Base-by-base conservation (phyloP, 1,284 basidiomycete genomes). In the Moesziomyces sp. region DNA sequence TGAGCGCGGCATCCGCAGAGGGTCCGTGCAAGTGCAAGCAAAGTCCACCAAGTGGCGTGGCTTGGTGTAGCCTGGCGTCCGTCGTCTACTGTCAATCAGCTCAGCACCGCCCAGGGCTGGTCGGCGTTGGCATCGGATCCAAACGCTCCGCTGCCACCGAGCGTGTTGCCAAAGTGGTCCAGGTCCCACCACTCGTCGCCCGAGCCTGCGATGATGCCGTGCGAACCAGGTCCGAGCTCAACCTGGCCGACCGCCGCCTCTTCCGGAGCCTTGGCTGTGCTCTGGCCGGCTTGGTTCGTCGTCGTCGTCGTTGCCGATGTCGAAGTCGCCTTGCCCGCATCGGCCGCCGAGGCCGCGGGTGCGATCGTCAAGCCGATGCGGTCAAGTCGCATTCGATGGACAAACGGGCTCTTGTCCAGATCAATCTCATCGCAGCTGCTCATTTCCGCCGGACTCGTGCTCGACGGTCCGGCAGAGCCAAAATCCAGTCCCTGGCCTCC, bases 401-500 rank as follows among this genome's bases (percentile, higher is more conserved):
- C 61, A 53, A 68, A 68, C 53, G 71, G 71, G 61, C 71, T 74
- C 58, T 74, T 74, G 35, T 74, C 71, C 28, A 68, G 58, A 61
- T 71, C 73, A 30, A 73, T 67, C 58, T 73, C 70, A 57, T 71
- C 73, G 73, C 68, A 71, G 64, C 68, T 71, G 66, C 64, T 71
- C 68, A 71, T 59, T 71, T 68, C 73, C 63, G 73, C 64, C 68
- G 73, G 73, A 71, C 73, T 75, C 64, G 73, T 71, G 68, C 73
- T 75, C 63, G 64, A 71, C 63, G 73, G 73, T 62, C 68, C 60
- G 64, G 68, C 64, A 71, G 68, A 75, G 73, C 73, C 73, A 75
- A 71, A 71, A 65, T 75, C 73, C 68, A 75, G 73, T 59, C 68
- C 73, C 50, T 43, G 63, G n/a, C 51, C 67, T 54, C 55, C 68